Conservation (phyloP, 78 protist species). For the Guillardia theta region DNA sequence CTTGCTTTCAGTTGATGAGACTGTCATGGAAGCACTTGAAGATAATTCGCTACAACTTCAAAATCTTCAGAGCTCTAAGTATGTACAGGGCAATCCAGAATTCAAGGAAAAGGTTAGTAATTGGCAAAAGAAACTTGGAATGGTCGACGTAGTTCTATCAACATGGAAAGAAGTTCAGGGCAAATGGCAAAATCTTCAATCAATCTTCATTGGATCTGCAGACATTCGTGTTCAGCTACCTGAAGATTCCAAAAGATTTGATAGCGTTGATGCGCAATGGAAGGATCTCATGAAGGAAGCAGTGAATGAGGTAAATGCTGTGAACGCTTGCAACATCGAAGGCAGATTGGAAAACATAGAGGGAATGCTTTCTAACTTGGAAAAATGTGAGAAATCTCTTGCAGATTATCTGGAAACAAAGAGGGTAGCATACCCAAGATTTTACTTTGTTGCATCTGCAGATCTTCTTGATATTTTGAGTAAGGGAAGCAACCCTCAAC, state of each 20-base stretch:
- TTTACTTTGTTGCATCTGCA: slow-evolving; percentile 81
- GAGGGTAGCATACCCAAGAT: slow-evolving; percentile 85
- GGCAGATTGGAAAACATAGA: slow-evolving; percentile 50
- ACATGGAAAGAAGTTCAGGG: slow-evolving; percentile 79
- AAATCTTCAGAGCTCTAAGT: slow-evolving; percentile 33
- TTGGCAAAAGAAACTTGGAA: slow-evolving; percentile 74
- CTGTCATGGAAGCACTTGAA: background rate
- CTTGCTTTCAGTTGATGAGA: background rate
- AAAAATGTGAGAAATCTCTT: slow-evolving; percentile 80
- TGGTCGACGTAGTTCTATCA: slow-evolving; percentile 65
- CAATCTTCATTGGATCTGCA: slow-evolving; percentile 78
- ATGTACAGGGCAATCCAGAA: slow-evolving; percentile 54
- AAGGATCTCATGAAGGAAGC: slow-evolving; percentile 61
- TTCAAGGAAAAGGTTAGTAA: slow-evolving; percentile 50
- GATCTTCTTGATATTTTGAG: slow-evolving; percentile 87
- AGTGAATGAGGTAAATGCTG: slow-evolving; percentile 6
- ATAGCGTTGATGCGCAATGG: slow-evolving; percentile 67
- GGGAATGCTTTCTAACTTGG: slow-evolving; percentile 46
- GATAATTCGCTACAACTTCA: slow-evolving; percentile 63
- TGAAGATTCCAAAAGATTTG: slow-evolving; percentile 84
- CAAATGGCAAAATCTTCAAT: slow-evolving; percentile 79
- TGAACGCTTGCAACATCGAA: slow-evolving; percentile 55
- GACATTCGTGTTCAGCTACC: slow-evolving; percentile 91
- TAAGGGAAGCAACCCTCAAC: slow-evolving; percentile 63
- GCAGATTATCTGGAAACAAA: slow-evolving; percentile 85